These are phyloP conservation scores for Moesziomyces sp. DNA, from an alignment of 1,284 basidiomycete genomes.

Conservation along the genomic window DNA sequence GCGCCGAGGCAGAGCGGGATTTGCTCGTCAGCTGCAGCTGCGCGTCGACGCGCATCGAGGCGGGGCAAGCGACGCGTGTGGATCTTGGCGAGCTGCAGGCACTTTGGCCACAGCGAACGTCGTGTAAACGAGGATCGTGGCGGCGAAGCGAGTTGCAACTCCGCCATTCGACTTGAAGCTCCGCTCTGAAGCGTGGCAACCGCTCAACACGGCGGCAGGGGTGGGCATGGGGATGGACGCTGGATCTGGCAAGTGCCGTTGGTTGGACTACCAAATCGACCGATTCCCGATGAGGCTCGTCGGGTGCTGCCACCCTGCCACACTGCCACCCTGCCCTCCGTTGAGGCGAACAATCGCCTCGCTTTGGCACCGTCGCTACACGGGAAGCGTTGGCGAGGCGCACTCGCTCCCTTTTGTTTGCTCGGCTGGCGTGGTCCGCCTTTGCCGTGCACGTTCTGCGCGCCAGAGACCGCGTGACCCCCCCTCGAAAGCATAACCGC, in stretches of 20 bases:
- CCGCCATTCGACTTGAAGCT: conserved; percentile 3
- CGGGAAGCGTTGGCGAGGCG: too few species aligned
- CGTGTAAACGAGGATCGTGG: conserved; percentile 22
- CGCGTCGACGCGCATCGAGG: background rate
- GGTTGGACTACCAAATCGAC: background rate
- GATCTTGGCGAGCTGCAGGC: background rate
- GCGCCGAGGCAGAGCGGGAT: background rate
- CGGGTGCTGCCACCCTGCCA: too few species aligned
- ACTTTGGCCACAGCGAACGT: conserved; percentile 8
- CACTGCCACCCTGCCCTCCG: too few species aligned
- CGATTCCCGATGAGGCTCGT: background rate
- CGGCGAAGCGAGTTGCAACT: conserved; percentile 3
- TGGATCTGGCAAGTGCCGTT: background rate
- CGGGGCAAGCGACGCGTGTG: conserved; percentile 2
- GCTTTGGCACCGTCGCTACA: too few species aligned
- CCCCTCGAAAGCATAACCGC: background rate
- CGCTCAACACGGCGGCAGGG: too few species aligned
- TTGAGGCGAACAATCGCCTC: background rate
- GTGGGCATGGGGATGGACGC: too few species aligned
- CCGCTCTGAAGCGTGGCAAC: background rate
- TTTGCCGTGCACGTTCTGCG: too few species aligned
- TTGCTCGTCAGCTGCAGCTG: background rate
- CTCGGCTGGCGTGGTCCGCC: background rate
- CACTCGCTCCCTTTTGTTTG: background rate
- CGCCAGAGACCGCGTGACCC: background rate